Evolutionary conservation across 1,139 yeast genomes (phyloP).

Genomic region (Geotrichum bryndzae): DNA sequence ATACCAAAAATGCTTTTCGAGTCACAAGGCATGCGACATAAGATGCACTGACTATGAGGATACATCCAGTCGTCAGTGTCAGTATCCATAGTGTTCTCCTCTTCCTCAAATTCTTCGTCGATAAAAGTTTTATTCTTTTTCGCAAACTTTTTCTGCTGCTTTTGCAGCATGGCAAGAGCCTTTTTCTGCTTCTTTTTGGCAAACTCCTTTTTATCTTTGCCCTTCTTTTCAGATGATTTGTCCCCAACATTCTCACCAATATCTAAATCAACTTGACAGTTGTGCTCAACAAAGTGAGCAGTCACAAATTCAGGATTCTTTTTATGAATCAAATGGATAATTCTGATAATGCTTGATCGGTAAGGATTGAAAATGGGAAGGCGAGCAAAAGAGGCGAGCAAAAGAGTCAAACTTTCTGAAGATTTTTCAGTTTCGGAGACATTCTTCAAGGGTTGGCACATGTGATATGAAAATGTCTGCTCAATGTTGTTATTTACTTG

Average conservation of each 20-base stretch:
- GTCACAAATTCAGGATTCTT: slow-evolving; percentile 16
- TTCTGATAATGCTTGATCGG: slow-evolving; percentile 13
- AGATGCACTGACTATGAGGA: slow-evolving; percentile 76
- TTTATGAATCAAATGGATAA: slow-evolving; percentile 18
- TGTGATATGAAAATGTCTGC: neutral
- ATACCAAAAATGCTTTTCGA: slow-evolving; percentile 72
- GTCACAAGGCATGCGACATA: slow-evolving; percentile 78
- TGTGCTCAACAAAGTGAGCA: slow-evolving; percentile 3
- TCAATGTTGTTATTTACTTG: slow-evolving; percentile 1
- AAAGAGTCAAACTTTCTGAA: slow-evolving; percentile 10
- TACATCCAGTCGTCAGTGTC: slow-evolving; percentile 52
- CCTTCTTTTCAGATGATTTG: slow-evolving; percentile 17
- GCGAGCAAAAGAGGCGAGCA: slow-evolving; percentile 12
- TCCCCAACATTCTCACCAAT: slow-evolving; percentile 8
- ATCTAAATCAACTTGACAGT: slow-evolving; percentile 11
- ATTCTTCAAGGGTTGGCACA: neutral
- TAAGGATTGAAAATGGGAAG: neutral
- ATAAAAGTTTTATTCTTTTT: slow-evolving; percentile 35
- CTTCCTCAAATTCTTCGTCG: slow-evolving; percentile 31
- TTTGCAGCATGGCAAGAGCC: slow-evolving; percentile 63
- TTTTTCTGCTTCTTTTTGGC: slow-evolving; percentile 72
- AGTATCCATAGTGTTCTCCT: slow-evolving; percentile 36
- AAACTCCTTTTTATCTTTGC: slow-evolving; percentile 24
- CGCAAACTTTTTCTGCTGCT: slow-evolving; percentile 69
- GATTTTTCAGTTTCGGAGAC: neutral